Evolutionary conservation across 352 stramenopile species (phyloP), one percentile per base, ranked within the genome.

Genomic region (Globisporangium paroecandrum): DNA sequence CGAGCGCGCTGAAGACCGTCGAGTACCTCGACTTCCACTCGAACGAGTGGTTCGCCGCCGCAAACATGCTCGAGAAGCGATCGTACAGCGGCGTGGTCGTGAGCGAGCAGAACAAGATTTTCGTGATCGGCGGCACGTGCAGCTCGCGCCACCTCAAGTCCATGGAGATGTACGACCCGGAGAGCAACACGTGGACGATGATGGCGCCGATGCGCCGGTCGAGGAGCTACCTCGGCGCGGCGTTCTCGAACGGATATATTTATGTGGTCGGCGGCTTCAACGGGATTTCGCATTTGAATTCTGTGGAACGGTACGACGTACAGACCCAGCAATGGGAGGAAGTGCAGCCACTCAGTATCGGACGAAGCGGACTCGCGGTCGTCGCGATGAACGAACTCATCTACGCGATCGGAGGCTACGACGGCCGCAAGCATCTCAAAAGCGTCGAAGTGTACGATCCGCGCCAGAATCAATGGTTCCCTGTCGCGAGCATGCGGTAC

Each of bases 211-310:
- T 93, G 83, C 69, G 70, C 24, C 79, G 84, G 9, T 65, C 73
- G 2, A 65, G 85, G 7, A 93, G 85, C 64, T 93, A 93, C 64
- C 62, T 93, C 3, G 85, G 85, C 15, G 77, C 79, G 3, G 69
- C 69, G 12, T 70, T 80, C 8, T 68, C 89, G 5, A 73, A 76
- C 25, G 69, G 77, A 3, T 85, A 77, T 54, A 77, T 93, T 46
- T 93, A 90, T 60, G 81, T 73, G 0, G 75, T 93, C 2, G 85
- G 85, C 2, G 85, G 85, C 0, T 93, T 91, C 63, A 91, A 93
- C 59, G 85, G 85, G 0, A 77, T 82, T n/a, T 72, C 74, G 1
- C 83, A 93, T 55, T 63, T 91, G 4, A 73, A 71, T 0, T 79
- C 75, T 0, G 83, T 91, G 22, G 85, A 93, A 62, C 69, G 81